Evolutionary conservation across 2,329 filamentous ascomycete species (phyloP), one percentile per base, ranked within the genome.

Genomic region (Rutstroemia sydowiana): DNA sequence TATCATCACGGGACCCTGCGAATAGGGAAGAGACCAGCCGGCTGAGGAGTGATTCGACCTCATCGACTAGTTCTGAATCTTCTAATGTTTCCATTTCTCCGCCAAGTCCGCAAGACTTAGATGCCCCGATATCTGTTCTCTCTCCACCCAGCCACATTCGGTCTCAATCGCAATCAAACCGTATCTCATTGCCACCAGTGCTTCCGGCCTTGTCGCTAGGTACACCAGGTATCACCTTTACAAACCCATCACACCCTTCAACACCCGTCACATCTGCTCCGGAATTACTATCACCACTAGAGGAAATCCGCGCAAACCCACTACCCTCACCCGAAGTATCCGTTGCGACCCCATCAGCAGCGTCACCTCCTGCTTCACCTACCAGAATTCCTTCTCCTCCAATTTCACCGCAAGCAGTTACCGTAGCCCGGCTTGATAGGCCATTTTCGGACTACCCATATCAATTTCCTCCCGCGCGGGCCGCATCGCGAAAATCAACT

Each of bases 361-460:
- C 8, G 8, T 4, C 23, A 26, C 23, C 23, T 8, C 23, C 23
- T 4, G 8, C 23, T 26, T 26, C 23, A 26, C 23, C 23, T 4
- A 26, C 23, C 4, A 26, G 8, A 26, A 8, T n/a, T n/a, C n/a
- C 23, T 8, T 26, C 8, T 26, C 8, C 23, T 8, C 4, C 10
- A n/a, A 34, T 34, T n/a, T n/a, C 32, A 11, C 10, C 32, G 5
- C 32, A 11, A 34, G 11, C 32, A 6, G 40, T 39, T 23, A 31
- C 23, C 1, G 32, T 46, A 8, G 13, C 34, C 6, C 48, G 48
- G 30, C 48, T 46, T 14, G 18, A 46, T 7, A 2, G 34, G 1
- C 48, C 42, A 7, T 51, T 40, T 31, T 45, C 48, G 21, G 48
- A 51, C 23, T 46, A 16, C 8, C 26, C 48, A 20, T 18, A 51